Base-by-base conservation (phyloP, 371 early-diverging fungal species). In the Syncephalastrum contaminatum region DNA sequence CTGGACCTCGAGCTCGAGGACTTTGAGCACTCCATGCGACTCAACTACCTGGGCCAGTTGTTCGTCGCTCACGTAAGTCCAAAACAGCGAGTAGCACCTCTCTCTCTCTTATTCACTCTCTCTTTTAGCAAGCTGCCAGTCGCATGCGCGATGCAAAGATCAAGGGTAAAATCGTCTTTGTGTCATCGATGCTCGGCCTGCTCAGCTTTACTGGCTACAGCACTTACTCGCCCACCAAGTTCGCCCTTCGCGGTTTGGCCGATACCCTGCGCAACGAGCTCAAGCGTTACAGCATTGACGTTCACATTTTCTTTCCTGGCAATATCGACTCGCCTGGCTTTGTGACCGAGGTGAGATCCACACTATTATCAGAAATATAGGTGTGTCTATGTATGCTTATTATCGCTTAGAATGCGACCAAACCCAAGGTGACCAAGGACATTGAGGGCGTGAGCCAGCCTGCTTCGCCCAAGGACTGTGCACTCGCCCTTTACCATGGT, bases 161-260 rank as follows among this genome's bases (percentile, higher is more conserved):
- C 40, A 75, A 83, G 43, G 90, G 91, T 20, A 87, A 82, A 44
- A 80, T 96, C 39, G 85, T 94, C 14, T 69, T 95, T 64, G 84
- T 95, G 10, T 85, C 88, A 39, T 94, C 95, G 22, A 83, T 89
- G 45, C 68, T 88, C 19, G 88, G 89, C 18, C 59, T 94, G 50
- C 56, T 91, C 22, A 87, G 88, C 14, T 86, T 95, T 67, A 79
- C 83, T 43, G 97, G 97, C 13, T 96, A 88, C 57, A 55, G 86
- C 15, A 75, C 85, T n/a, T 97, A 97, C 67, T 58, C 88, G 3
- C 92, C 95, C 10, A 80, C 92, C 20, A 97, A 97, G 60, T 84
- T 76, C 58, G 95, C 95, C 40, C 60, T 96, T 13, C 83, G 88
- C 56, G 92, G 90, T 24, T 69, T 93, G 55, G 90, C 90, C 2